Conservation (phyloP, 2,329 filamentous ascomycete genomes). For the Aspergillus nomiae region DNA sequence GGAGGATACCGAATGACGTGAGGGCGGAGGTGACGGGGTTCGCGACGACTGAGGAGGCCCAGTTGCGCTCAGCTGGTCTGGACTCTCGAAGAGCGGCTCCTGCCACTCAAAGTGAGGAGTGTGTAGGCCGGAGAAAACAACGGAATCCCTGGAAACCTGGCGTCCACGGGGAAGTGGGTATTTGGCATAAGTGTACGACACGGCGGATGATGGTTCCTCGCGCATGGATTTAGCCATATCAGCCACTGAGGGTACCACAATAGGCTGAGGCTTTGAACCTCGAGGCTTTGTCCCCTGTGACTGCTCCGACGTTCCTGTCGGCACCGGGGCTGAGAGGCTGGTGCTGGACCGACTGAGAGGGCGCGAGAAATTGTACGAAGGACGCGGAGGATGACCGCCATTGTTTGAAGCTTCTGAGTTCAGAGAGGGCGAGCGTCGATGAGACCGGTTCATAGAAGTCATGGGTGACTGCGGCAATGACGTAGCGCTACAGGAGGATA, state of each 20-base stretch:
- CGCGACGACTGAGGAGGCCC: constrained; percentile 26
- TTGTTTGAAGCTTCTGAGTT: constrained; percentile 76
- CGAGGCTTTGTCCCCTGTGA: constrained; percentile 33
- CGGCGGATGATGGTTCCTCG: constrained; percentile 46
- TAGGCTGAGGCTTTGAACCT: constrained; percentile 34
- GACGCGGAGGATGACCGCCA: constrained; percentile 62
- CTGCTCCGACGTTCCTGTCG: constrained; percentile 31
- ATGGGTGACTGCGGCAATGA: constrained; percentile 64
- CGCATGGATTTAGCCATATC: constrained; percentile 22
- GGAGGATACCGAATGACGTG: constrained; percentile 22
- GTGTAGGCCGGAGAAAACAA: constrained; percentile 58
- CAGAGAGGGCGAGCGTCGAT: constrained; percentile 78
- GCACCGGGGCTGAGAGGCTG: constrained; percentile 37
- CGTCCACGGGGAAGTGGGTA: constrained; percentile 83
- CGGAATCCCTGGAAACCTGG: constrained; percentile 68
- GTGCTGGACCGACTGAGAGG: constrained; percentile 68
- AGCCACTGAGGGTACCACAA: constrained; percentile 29
- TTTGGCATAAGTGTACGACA: constrained; percentile 82
- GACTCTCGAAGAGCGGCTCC: constrained; percentile 51
- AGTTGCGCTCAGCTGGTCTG: constrained; percentile 34
- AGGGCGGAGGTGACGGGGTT: constrained; percentile 36
- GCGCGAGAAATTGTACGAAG: constrained; percentile 90
- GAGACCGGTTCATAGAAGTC: constrained; percentile 63
- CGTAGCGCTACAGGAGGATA: constrained; percentile 70
- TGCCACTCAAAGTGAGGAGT: constrained; percentile 66